Base-by-base conservation (phyloP, 176 grass and related monocot genomes). In the Musa beccarii region DNA sequence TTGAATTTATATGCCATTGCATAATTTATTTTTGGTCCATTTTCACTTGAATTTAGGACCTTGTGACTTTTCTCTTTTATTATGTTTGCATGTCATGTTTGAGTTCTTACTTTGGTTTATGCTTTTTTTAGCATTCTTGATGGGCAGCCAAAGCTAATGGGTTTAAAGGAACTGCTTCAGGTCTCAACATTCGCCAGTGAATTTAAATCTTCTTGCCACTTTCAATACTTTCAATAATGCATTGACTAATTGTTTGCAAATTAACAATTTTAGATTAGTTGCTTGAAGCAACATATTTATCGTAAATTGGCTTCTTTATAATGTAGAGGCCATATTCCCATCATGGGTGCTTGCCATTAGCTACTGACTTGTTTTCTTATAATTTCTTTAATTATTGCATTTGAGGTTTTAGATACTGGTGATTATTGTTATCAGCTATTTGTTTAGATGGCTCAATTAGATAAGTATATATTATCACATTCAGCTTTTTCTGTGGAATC, bases 121-220 rank as follows among this genome's bases (percentile, higher is more conserved):
- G 16, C 68, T 76, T 84, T 64, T 64, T 19, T 69, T 87, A 98
- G 94, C 72, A 93, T 98, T 87, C 85, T 98, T 71, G 86, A 98
- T 80, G 90, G 90, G 29, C 88, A 87, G 65, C 94, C 94, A 83
- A 93, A 89, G 75, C 74, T 98, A 71, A 98, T 98, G 90, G 94
- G 94, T 76, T 85, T 98, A 25, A 98, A 93, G 54, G 94, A 98
- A 84, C 86, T 93, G 75, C 86, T 98, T 87, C 94, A 93, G 90
- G 94, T 98, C 72, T 34, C 24, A 28, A 69, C 25, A 7, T 69
- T 67, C 1, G 23, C 52, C 63, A n/a, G 23, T 10, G 53, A 29
- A 14, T 53, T 51, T 1, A 53, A 55, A 22, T 55, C 71, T 3
- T 22, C 20, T 73, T 16, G 9, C 53, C 11, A 24, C 1, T 16